A percentile compares a stretch with the other conserved stretches of the same genome.
Evolutionary conservation across 306 rosid genomes (phyloP).

Genomic region (Acacia melanoxylon): DNA sequence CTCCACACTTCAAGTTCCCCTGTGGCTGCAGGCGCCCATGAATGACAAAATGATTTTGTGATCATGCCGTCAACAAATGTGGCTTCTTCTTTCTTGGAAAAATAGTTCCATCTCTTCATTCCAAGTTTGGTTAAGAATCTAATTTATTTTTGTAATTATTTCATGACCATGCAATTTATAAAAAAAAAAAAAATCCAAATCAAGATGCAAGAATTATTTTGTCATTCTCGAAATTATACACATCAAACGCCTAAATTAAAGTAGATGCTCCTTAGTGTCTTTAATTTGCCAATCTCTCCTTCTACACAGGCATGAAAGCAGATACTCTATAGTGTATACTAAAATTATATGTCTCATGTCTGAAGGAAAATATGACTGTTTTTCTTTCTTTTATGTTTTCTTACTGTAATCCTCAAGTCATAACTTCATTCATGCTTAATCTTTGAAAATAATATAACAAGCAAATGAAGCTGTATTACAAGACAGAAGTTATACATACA

Average conservation of each 20-base stretch:
- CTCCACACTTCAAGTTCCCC: not conserved
- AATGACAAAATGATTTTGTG: not conserved
- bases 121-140: not conserved
- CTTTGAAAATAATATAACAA: not conserved
- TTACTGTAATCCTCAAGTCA: not conserved
- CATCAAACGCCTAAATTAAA: too few relatives aligned
- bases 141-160: not conserved
- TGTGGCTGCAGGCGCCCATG: not conserved
- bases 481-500: slow-evolving; percentile 18
- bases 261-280: not conserved
- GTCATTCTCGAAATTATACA: not conserved
- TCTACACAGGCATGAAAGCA: not conserved
- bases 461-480: not conserved
- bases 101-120: not conserved
- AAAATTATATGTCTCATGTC: not conserved
- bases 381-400: not conserved
- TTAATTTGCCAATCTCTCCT: too few relatives aligned
- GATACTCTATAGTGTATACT: not conserved
- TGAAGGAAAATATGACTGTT: not conserved
- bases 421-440: not conserved
- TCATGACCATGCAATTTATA: not conserved
- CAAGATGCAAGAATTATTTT: not conserved
- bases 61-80: not conserved
- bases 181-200: too few relatives aligned
- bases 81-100: not conserved